These are phyloP conservation scores for Volvariella surrecta DNA, from an alignment of 1,284 basidiomycete species.

Conservation along the genomic window DNA sequence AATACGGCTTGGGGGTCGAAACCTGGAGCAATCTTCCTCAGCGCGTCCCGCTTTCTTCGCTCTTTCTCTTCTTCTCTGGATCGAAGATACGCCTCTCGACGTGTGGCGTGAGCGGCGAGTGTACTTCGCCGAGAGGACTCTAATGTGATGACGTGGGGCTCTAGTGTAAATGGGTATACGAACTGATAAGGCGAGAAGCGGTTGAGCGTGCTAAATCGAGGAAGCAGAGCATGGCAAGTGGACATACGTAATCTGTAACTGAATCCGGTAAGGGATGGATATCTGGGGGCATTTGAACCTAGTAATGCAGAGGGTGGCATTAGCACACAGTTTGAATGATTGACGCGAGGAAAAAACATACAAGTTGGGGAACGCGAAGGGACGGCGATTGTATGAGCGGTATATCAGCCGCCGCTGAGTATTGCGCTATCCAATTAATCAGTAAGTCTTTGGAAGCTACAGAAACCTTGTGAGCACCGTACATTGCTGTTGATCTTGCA, in stretches of 20 bases:
- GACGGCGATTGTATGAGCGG: slow-evolving; percentile 89
- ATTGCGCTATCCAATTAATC: slow-evolving; percentile 63
- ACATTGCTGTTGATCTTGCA: too few relatives aligned
- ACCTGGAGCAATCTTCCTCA: slow-evolving; percentile 67
- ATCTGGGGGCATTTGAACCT: slow-evolving; percentile 82
- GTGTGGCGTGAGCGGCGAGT: slow-evolving; percentile 53
- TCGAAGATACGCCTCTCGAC: slow-evolving; percentile 62
- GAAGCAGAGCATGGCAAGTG: neutral
- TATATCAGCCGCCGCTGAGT: slow-evolving; percentile 63
- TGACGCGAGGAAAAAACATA: slow-evolving; percentile 24
- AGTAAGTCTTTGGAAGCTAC: too few relatives aligned
- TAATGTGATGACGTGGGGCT: slow-evolving; percentile 72
- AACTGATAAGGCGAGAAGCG: slow-evolving; percentile 44
- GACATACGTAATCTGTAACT: slow-evolving; percentile 76
- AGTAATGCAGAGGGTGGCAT: slow-evolving; percentile 1
- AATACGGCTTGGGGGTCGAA: slow-evolving; percentile 57
- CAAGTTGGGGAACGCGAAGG: slow-evolving; percentile 76
- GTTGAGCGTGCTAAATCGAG: too few relatives aligned
- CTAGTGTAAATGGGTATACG: slow-evolving; percentile 88
- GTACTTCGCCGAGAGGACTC: slow-evolving; percentile 63
- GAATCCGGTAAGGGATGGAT: slow-evolving; percentile 89
- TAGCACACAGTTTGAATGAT: neutral
- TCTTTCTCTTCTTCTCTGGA: slow-evolving; percentile 74
- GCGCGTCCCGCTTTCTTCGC: slow-evolving; percentile 63
- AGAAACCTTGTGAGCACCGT: too few relatives aligned